A percentile compares a stretch with the other conserved stretches of the same genome.
Evolutionary conservation across 352 stramenopile species (phyloP).

Genomic region (Phytophthora rubi): DNA sequence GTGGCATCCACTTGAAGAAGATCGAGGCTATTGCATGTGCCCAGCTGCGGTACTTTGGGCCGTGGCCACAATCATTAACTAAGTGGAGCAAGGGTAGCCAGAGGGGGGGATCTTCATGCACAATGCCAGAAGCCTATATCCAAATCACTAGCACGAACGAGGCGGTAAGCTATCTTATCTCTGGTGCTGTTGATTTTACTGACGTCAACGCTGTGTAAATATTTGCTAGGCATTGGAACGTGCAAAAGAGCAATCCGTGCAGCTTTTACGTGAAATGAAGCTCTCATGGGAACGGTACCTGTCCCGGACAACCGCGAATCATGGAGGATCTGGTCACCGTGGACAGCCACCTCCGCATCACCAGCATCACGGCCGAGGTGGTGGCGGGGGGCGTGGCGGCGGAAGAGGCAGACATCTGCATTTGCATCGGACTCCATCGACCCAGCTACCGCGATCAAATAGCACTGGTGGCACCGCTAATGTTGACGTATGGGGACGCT

Average conservation of each 20-base stretch:
- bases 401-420: slow-evolving; percentile 34
- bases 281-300: slow-evolving; percentile 61
- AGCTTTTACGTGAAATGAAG: slow-evolving; percentile 59
- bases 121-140: slow-evolving; percentile 48
- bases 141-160: slow-evolving; percentile 62
- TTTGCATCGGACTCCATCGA: slow-evolving; percentile 29
- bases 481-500: slow-evolving; percentile 10
- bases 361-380: slow-evolving; percentile 20
- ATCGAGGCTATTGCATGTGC: slow-evolving; percentile 62
- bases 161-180: slow-evolving; percentile 35
- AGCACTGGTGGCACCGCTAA: slow-evolving; percentile 2
- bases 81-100: slow-evolving; percentile 32
- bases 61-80: slow-evolving; percentile 35
- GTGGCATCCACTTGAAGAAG: slow-evolving; percentile 70
- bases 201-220: slow-evolving; percentile 9
- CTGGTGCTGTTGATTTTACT: slow-evolving; percentile 2
- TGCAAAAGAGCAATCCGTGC: slow-evolving; percentile 57
- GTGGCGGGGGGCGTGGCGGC: slow-evolving; percentile 15
- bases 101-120: slow-evolving; percentile 14
- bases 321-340: slow-evolving; percentile 18
- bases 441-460: slow-evolving; percentile 20
- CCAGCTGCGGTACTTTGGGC: slow-evolving; percentile 62
- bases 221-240: slow-evolving; percentile 37
- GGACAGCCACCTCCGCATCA: slow-evolving; percentile 27
- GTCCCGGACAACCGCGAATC: slow-evolving; percentile 8